Base-by-base conservation (phyloP, 495 filamentous ascomycete species). In the Lophium mytilinum region DNA sequence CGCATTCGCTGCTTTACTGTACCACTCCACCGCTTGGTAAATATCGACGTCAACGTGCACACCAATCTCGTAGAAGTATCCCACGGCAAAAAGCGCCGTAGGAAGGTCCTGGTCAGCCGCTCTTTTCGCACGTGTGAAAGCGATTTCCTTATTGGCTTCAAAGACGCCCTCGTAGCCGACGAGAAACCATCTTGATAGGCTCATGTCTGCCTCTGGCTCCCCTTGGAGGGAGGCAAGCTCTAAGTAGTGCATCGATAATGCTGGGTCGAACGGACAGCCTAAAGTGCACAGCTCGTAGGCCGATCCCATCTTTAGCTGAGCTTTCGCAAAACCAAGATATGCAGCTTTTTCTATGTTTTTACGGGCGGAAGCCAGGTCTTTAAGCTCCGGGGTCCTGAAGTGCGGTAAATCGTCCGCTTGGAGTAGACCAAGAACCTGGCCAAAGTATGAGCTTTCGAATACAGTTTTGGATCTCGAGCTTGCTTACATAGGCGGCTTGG, bases 151-250 rank as follows among this genome's bases (percentile, higher is more conserved):
- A 65, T 95, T 96, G 76, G 96, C 97, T 40, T 88, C 81, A 66
- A 98, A 96, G 5, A 90, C 77, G 21, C 82, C 83, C 67, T 97
- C 91, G 60, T 90, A 89, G 9, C 93, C 93, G 66, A 92, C 96
- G 19, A 98, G 77, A 71, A 96, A 97, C 93, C 93, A 98, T 71
- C 96, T 94, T 66, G 90, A 96, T 57, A 98, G 91, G 24, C 90
- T 89, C 80, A 98, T 90, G 52, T 95, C 89, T 0, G 92, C 93
- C 66, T 97, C 93, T 0, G 88, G 73, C 63, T 96, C 90, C 9
- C 83, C 83, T 71, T 97, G 94, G 41, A 86, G 83, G 4, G 93
- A 86, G 15, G 93, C 94, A 41, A 98, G 78, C 52, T 88, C 90
- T 68, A 96, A 96, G 71, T 98, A 98, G 63, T 98, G 93, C 56